Base-by-base conservation (phyloP, 2,329 filamentous ascomycete genomes). In the Epichloe festucae region DNA sequence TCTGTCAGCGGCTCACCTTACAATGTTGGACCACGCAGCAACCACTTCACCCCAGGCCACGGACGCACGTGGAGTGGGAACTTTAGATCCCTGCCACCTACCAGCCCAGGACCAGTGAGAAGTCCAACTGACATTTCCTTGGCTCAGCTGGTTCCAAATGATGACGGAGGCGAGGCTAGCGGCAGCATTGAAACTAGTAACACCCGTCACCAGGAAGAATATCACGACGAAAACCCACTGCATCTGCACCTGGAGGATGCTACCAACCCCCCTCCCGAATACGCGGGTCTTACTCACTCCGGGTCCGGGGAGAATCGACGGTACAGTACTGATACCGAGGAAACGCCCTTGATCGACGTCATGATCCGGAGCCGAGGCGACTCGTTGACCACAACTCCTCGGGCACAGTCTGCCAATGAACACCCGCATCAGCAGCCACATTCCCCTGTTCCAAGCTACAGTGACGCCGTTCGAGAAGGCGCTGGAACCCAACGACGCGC, bases 121-220 rank as follows among this genome's bases (percentile, higher is more conserved):
- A 94, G 88, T 62, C 90, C 93, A 8, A 97, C 93, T 11, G 93
- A 97, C 66, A 98, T 98, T 58, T 96, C 90, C 8, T 78, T 98
- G 46, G 87, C 90, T 31, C 89, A 91, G 61, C 77, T 96, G 50
- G 83, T 87, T 44, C 85, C 77, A 3, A 74, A 70, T 55, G 84
- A 90, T 58, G 78, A 82, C 52, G 79, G 75, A n/a, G 87, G 89
- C 62, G 87, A 89, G 52, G 67, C 62, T 58, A 57, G 70, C 63
- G 54, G 52, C 59, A 59, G 59, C 53, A 42, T 55, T 50, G 53
- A 34, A 14, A 21, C 56, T 48, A 54, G 35, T 11, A 38, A 52
- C 50, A 57, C 62, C 7, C 54, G 59, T 38, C 57, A 63, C 5
- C 57, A 60, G 34, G 57, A 58, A 31, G 48, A 53, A 27, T 56